Percentiles rank a stretch among this genome's conserved stretches.
phyloP scores from a whole-genome alignment of 208 protist species.

The Leishmania tropica region DNA sequence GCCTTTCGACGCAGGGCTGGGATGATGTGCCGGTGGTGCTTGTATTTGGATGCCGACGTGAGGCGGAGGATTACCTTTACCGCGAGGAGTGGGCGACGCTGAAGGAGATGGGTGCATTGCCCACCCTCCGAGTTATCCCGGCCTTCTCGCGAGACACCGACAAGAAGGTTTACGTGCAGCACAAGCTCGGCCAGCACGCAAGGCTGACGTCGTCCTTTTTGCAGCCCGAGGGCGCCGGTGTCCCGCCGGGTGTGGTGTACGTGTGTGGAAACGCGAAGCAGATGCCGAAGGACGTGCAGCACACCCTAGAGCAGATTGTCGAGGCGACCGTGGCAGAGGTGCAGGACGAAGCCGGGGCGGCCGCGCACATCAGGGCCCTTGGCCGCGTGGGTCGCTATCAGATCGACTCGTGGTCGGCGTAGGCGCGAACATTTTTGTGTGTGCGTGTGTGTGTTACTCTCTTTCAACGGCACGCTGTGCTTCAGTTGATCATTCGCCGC shows the following conservation, averaged over 20 bases:
- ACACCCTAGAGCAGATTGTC: constrained; percentile 56
- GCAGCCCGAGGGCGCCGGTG: constrained; percentile 19
- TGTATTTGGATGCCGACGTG: constrained; percentile 79
- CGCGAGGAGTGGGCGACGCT: constrained; percentile 61
- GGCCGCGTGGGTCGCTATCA: constrained; percentile 64
- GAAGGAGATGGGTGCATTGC: constrained; percentile 27
- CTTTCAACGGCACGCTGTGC: neutral
- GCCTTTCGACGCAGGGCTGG: constrained; percentile 28
- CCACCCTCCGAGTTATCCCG: constrained; percentile 59
- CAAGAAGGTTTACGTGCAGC: constrained; percentile 89
- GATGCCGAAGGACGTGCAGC: constrained; percentile 82
- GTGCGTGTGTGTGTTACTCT: neutral
- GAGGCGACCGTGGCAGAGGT: constrained; percentile 49
- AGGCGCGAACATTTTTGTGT: constrained; percentile 5
- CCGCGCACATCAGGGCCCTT: constrained; percentile 42
- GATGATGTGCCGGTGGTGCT: constrained; percentile 64
- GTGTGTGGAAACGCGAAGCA: constrained; percentile 89
- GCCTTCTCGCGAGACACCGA: constrained; percentile 84
- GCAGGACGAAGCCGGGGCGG: constrained; percentile 37
- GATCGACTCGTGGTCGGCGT: constrained; percentile 90
- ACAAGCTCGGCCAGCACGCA: constrained; percentile 75
- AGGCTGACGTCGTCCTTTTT: constrained; percentile 54
- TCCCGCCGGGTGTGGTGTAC: constrained; percentile 45
- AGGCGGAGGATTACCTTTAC: constrained; percentile 80
- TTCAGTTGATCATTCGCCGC: neutral